phyloP scores from a whole-genome alignment of 352 stramenopile genomes.

The Pythium phragmiticola region DNA sequence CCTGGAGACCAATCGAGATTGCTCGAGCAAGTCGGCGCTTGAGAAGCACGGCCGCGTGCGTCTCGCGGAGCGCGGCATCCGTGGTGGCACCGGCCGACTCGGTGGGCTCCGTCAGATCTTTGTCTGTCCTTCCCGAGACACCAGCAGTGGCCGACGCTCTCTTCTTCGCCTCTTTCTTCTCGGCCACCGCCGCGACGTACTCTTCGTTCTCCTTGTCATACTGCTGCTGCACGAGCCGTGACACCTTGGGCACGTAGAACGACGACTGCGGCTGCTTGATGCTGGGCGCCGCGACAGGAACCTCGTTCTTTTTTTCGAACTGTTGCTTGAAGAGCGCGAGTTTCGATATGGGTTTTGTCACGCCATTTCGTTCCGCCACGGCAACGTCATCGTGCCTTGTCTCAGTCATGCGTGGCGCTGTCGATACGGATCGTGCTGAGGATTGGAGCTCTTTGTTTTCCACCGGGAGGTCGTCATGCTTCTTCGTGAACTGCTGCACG shows the following conservation, averaged over 20 bases:
- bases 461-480: not conserved
- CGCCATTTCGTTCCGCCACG: too few relatives aligned
- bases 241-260: not conserved
- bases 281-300: not conserved
- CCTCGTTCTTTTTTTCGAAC: not conserved
- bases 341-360: not conserved
- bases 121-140: not conserved
- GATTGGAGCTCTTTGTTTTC: not conserved
- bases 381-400: too few relatives aligned
- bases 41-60: not conserved
- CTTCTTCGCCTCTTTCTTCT: not conserved
- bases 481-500: slow-evolving; percentile 26
- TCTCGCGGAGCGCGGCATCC: not conserved
- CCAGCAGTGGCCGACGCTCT: not conserved
- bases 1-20: slow-evolving; percentile 38
- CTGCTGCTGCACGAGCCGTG: not conserved
- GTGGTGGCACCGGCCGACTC: not conserved
- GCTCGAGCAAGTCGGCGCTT: slow-evolving; percentile 28
- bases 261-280: not conserved
- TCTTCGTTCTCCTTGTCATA: not conserved
- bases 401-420: too few relatives aligned
- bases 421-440: not conserved
- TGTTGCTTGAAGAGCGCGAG: not conserved
- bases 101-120: slow-evolving; percentile 8
- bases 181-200: not conserved